Conservation (phyloP, 2,329 filamentous ascomycete species). For the Davidsoniella neocaledoniae region DNA sequence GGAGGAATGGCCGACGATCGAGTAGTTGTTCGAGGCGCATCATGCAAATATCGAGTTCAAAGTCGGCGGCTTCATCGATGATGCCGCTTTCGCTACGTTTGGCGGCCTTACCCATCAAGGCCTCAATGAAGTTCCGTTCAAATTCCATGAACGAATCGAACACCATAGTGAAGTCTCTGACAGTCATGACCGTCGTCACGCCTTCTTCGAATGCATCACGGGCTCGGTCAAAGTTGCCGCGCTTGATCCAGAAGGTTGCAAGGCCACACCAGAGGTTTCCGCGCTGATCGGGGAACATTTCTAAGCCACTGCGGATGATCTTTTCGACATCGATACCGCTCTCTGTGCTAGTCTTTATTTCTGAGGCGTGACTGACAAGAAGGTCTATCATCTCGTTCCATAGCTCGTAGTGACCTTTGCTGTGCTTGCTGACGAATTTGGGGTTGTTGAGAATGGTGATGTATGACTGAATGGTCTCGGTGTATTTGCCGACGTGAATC, state of each 20-base stretch:
- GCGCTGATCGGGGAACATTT: constrained; percentile 79
- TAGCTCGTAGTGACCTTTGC: constrained; percentile 87
- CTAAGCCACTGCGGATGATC: constrained; percentile 83
- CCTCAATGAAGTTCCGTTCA: constrained; percentile 86
- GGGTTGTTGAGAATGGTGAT: constrained; percentile 85
- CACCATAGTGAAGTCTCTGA: constrained; percentile 88
- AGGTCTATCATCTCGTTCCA: constrained; percentile 97
- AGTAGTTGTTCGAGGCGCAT: constrained; percentile 96
- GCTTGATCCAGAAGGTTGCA: constrained; percentile 91
- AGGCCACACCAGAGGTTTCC: constrained; percentile 91
- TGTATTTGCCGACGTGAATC: constrained; percentile 65
- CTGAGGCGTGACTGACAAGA: constrained; percentile 74
- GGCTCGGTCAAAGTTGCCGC: constrained; percentile 80
- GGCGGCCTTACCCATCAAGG: constrained; percentile 77
- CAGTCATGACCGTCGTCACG: constrained; percentile 95
- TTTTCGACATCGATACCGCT: constrained; percentile 77
- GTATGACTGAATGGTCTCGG: constrained; percentile 79
- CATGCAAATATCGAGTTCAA: constrained; percentile 92
- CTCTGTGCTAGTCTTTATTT: constrained; percentile 66
- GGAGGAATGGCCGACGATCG: constrained; percentile 86
- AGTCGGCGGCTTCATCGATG: constrained; percentile 69
- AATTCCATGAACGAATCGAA: constrained; percentile 96
- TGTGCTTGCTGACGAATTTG: constrained; percentile 78
- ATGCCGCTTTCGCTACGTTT: constrained; percentile 61
- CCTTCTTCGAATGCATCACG: constrained; percentile 91